Evolutionary conservation across 139 green algal species (phyloP), one percentile per base, ranked within the genome.

Genomic region (Auxenochlorella pyrenoidosa): DNA sequence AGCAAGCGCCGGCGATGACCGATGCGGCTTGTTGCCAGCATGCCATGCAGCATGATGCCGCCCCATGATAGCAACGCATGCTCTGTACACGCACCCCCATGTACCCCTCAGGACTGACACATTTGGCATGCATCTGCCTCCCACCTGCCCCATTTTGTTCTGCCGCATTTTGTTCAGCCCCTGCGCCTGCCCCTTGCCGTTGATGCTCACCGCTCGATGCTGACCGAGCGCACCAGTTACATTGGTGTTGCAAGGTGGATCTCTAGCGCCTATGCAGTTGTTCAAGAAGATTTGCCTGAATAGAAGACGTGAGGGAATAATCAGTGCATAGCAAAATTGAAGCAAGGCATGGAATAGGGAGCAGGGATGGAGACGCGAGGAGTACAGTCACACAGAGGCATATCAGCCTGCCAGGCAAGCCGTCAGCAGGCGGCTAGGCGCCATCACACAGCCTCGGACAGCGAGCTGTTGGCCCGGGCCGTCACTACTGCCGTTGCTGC

Each of bases 1-100:
- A 30, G 65, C 21, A 84, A 84, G 79, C 79, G 79, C 59, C 79
- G 59, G 28, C 58, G 59, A 36, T 66, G 41, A 80, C 26, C 8
- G 70, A 34, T 12, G 18, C 54, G 10, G 13, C 16, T 3, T 75
- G 68, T 30, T 65, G 75, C 44, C 30, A 43, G 75, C 41, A 43
- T n/a, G n/a, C n/a, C n/a, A n/a, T n/a, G n/a, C n/a, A n/a, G n/a
- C n/a, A n/a, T n/a, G n/a, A n/a, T n/a, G n/a, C n/a, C n/a, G n/a
- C 65, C 28, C 34, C 36, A 51, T 32, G 16, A 28, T 24, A 75
- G 4, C 66, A 73, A 73, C 66, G 66, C 30, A 73, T 73, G 66
- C 66, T 73, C 34, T 73, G 66, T 73, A 73, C 66, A 38, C 66
- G 32, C 66, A 73, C 32, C 13, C 26, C 34, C n/a, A 30, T 76